Evolutionary conservation across 2,329 filamentous ascomycete genomes (phyloP), one percentile per base, ranked within the genome.

Genomic region (Phialocephala sp.): DNA sequence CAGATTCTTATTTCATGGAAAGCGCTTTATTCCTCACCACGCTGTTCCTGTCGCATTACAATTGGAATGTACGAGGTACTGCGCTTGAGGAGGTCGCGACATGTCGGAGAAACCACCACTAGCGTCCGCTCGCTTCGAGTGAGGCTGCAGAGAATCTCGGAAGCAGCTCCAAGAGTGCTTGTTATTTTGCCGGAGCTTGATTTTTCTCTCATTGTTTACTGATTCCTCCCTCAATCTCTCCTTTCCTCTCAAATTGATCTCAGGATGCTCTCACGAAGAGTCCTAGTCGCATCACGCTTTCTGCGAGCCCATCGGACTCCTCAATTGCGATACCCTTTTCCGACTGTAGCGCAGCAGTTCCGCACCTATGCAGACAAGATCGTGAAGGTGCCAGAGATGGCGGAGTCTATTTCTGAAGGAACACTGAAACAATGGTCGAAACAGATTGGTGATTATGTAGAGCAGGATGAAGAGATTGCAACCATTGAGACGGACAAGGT

Each of bases 401-500:
- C 95, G 70, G 95, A 99, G 81, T 98, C 95, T 59, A 98, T 99
- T 79, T 96, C 93, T 54, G 95, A 99, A 80, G 95, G 95, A 68
- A 99, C 95, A 24, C 80, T 99, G 76, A 97, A 97, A 82, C 93
- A 97, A 77, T 98, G 94, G 84, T 91, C 88, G 75, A 98, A 98
- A 79, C 79, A 94, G 81, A 84, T 97, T 73, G 95, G 95, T 75
- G 95, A 99, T 78, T 94, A 89, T 74, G 94, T 99, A 60, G 93
- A 97, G 82, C 90, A 90, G 75, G 95, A 99, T 77, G 95, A 98
- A 81, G 95, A 99, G 79, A 94, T 99, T 79, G 95, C 95, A 37
- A 97, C 94, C 59, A 99, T 99, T 76, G 95, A 99, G 82, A 99
- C 95, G 15, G 95, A 99, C 86, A 99, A 99, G 89, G 92, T 93